Evolutionary conservation across 2,329 filamentous ascomycete genomes (phyloP).

Genomic region (Zymoseptoria tritici): DNA sequence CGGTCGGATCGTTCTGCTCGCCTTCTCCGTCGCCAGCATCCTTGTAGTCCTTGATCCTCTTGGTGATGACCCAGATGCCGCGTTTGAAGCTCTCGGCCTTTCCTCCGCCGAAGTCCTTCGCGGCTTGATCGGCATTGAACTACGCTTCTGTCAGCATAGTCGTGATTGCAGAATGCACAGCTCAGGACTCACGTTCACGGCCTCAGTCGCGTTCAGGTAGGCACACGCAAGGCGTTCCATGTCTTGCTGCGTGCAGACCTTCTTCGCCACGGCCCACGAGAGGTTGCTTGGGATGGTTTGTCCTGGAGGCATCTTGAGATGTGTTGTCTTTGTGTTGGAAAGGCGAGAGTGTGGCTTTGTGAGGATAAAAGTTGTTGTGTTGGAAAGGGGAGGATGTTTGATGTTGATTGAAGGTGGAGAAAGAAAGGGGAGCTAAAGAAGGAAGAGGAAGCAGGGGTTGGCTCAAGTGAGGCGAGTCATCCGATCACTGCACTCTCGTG

Average conservation of each 20-base stretch:
- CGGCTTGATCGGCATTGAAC: slow-evolving; percentile 15
- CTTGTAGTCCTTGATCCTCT: slow-evolving; percentile 17
- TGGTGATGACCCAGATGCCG: slow-evolving; percentile 16
- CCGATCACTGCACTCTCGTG: not conserved
- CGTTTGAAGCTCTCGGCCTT: slow-evolving; percentile 19
- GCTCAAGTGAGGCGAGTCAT: not conserved
- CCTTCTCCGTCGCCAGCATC: slow-evolving; percentile 3
- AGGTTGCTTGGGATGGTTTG: slow-evolving; percentile 10
- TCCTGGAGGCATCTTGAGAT: slow-evolving; percentile 8
- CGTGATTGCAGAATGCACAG: not conserved
- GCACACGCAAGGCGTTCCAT: slow-evolving; percentile 19
- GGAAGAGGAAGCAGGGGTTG: not conserved
- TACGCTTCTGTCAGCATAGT: slow-evolving; percentile 1
- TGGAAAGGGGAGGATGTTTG: not conserved
- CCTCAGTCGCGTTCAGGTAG: slow-evolving; percentile 9
- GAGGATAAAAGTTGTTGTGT: not conserved
- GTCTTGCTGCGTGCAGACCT: slow-evolving; percentile 12
- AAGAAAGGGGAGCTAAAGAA: not conserved
- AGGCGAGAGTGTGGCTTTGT: not conserved
- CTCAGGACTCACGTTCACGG: slow-evolving; percentile 4
- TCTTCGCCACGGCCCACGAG: slow-evolving; percentile 14
- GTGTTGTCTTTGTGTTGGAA: not conserved
- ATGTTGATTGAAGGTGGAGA: not conserved
- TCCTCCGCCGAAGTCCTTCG: slow-evolving; percentile 11
- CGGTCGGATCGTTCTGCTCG: not conserved